phyloP scores from a whole-genome alignment of 176 grass and related monocot species.

The Juncus effusus region DNA sequence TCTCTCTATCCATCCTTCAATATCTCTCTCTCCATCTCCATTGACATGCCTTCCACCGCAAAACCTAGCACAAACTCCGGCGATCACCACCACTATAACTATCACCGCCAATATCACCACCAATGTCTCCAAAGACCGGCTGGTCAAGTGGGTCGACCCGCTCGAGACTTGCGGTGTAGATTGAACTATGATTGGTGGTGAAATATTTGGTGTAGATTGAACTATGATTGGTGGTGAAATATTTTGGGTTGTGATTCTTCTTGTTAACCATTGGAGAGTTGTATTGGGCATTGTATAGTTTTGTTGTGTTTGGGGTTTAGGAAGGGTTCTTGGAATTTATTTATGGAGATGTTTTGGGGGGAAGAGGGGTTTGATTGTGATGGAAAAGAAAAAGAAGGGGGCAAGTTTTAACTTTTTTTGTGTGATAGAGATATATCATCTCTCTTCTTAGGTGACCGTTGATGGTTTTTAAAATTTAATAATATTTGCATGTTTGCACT shows the following conservation, averaged over 20 bases:
- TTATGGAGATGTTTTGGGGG: constrained; percentile 9
- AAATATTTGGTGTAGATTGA: neutral
- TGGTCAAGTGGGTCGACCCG: constrained; percentile 24
- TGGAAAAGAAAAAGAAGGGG: neutral
- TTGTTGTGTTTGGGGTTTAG: no score
- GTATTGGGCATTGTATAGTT: constrained; percentile 5
- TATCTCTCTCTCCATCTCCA: constrained; percentile 38
- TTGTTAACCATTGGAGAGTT: constrained; percentile 10
- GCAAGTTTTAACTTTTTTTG: constrained; percentile 25
- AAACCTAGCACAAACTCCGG: constrained; percentile 53
- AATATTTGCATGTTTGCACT: constrained; percentile 4
- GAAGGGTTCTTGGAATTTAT: neutral
- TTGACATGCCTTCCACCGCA: constrained; percentile 44
- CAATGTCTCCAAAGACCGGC: constrained; percentile 60
- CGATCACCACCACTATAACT: constrained; percentile 54
- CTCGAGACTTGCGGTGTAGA: constrained; percentile 1
- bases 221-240: constrained; percentile 5
- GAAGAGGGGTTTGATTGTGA: constrained; percentile 2
- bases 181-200: constrained; percentile 13
- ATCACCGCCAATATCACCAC: constrained; percentile 81
- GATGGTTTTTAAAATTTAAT: constrained; percentile 21
- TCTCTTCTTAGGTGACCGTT: constrained; percentile 31
- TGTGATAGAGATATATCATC: neutral
- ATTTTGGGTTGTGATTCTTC: neutral
- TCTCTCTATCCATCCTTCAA: constrained; percentile 67